Conservation (phyloP, 1,139 yeast species). For the Fermentozyma sake region DNA sequence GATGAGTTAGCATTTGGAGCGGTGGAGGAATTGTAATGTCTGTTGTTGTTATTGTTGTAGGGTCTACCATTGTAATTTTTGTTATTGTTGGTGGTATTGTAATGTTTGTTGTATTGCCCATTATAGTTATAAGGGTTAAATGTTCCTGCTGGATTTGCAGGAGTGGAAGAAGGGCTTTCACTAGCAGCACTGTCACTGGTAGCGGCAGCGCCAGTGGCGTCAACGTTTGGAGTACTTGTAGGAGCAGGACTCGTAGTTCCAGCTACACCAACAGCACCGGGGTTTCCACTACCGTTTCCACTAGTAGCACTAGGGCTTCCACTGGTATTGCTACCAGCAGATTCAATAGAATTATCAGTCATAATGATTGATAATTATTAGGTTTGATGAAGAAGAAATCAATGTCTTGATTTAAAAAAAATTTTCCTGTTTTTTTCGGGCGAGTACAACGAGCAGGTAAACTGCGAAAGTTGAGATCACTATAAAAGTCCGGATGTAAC, state of each 20-base stretch:
- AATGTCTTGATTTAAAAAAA: conserved; percentile 3
- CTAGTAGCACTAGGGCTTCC: too few species aligned
- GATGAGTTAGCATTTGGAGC: conserved; percentile 5
- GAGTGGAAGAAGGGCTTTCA: conserved; percentile 5
- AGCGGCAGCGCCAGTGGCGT: conserved; percentile 4
- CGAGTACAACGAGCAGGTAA: too few species aligned
- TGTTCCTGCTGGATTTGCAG: conserved; percentile 10
- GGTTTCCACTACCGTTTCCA: too few species aligned
- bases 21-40: conserved; percentile 9
- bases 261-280: too few species aligned
- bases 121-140: conserved; percentile 9
- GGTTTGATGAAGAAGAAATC: conserved; percentile 3
- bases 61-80: conserved; percentile 9
- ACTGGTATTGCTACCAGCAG: too few species aligned
- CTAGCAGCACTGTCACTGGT: conserved; percentile 3
- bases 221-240: conserved; percentile 7
- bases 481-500: too few species aligned
- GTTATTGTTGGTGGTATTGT: conserved; percentile 10
- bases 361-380: conserved; percentile 7
- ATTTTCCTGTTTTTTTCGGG: too few species aligned
- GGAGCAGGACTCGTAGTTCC: conserved; percentile 6
- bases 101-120: conserved; percentile 2
- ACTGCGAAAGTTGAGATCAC: too few species aligned
- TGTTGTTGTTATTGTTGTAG: conserved; percentile 8
- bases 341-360: conserved; percentile 8